Conservation (phyloP, 148 eudicot genomes). For the Diospyros lotus region DNA sequence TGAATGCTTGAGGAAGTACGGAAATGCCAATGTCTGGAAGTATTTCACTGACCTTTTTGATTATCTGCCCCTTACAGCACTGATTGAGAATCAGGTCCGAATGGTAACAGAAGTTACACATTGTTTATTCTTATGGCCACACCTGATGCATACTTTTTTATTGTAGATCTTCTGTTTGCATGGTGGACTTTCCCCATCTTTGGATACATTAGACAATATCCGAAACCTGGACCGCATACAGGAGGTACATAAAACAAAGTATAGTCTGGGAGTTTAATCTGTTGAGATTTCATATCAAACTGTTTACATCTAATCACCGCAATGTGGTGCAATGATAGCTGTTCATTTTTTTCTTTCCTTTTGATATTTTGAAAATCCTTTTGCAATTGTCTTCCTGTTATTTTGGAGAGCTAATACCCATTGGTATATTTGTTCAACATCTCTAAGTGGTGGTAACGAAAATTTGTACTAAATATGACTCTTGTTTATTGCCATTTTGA, state of each 20-base stretch:
- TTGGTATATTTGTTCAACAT: not conserved
- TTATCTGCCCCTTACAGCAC: slow-evolving; percentile 89
- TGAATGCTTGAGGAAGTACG: slow-evolving; percentile 93
- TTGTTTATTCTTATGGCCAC: not conserved
- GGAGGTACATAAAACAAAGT: slow-evolving; percentile 40
- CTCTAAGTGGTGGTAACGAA: not conserved
- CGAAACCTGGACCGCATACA: slow-evolving; percentile 88
- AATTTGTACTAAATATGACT: not conserved
- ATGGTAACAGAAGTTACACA: not conserved
- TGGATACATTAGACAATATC: slow-evolving; percentile 81
- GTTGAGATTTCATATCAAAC: slow-evolving; percentile 4
- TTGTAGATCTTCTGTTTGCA: slow-evolving; percentile 80
- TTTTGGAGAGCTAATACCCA: not conserved
- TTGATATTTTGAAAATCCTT: not conserved
- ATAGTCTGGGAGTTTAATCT: not conserved
- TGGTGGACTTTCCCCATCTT: slow-evolving; percentile 89
- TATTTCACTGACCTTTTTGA: slow-evolving; percentile 90
- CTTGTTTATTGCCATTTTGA: not conserved
- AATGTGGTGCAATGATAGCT: not conserved
- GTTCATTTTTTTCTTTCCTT: too few species aligned
- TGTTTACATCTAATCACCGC: too few species aligned
- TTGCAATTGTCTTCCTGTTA: not conserved
- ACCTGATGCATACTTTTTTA: slow-evolving; percentile 3
- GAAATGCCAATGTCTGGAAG: slow-evolving; percentile 96
- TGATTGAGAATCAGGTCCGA: slow-evolving; percentile 87